A percentile compares a stretch with the other conserved stretches of the same genome.
Conservation (phyloP, 2,329 filamentous ascomycete species). For the Bipolaris victoriae region DNA sequence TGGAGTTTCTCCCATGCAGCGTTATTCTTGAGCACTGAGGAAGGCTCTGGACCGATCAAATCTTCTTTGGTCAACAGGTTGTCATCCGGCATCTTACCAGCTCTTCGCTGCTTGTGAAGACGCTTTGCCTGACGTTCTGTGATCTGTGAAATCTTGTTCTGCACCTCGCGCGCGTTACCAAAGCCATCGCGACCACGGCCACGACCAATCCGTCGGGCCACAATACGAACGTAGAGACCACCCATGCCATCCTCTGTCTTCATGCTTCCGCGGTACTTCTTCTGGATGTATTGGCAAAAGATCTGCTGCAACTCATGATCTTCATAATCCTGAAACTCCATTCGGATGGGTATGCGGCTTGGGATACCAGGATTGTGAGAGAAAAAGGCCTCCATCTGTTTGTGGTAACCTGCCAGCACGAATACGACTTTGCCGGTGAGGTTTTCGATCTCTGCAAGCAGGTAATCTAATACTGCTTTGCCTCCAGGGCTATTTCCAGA, state of each 20-base stretch:
- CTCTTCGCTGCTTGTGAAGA: conserved; percentile 39
- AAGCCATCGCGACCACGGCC: conserved; percentile 70
- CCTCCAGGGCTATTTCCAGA: conserved; percentile 65
- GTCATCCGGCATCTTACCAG: conserved; percentile 58
- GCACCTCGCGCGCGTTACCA: conserved; percentile 72
- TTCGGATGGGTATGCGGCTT: conserved; percentile 69
- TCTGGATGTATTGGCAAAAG: conserved; percentile 60
- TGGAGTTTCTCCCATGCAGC: conserved; percentile 65
- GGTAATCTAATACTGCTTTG: conserved; percentile 68
- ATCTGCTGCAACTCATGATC: conserved; percentile 70
- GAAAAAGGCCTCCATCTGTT: conserved; percentile 79
- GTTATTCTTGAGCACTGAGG: conserved; percentile 57
- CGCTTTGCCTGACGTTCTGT: conserved; percentile 64
- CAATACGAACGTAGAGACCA: conserved; percentile 64
- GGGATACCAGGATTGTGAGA: conserved; percentile 73
- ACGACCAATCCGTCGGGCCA: conserved; percentile 65
- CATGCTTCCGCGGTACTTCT: conserved; percentile 63
- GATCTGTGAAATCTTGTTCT: conserved; percentile 66
- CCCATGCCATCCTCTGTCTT: conserved; percentile 54
- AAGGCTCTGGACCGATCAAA: conserved; percentile 72
- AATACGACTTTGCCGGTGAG: conserved; percentile 72
- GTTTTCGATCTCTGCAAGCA: conserved; percentile 76
- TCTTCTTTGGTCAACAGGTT: conserved; percentile 69
- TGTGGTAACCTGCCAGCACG: conserved; percentile 74
- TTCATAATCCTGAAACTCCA: conserved; percentile 73